Conservation (phyloP, 106 monocot genomes). For the Dendrobium catenatum region DNA sequence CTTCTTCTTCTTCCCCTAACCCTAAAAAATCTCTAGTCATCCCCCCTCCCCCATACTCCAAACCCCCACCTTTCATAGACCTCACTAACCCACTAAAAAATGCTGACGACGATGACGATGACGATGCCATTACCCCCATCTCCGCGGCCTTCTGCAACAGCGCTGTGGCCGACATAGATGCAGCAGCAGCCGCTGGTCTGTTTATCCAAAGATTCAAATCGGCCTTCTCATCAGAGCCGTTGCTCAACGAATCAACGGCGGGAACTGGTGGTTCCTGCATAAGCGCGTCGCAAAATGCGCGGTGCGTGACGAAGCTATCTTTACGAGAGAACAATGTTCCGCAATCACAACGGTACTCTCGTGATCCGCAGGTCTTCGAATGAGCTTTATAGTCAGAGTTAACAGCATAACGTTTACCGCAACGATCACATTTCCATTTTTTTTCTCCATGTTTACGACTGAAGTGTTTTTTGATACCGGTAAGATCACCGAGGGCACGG, state of each 20-base stretch:
- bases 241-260: neutral
- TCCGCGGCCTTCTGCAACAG: slow-evolving; percentile 50
- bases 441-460: slow-evolving; percentile 79
- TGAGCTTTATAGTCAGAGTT: slow-evolving; percentile 8
- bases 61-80: slow-evolving; percentile 1
- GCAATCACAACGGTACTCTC: slow-evolving; percentile 12
- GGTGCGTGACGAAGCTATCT: slow-evolving; percentile 82
- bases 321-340: slow-evolving; percentile 32
- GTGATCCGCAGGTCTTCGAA: slow-evolving; percentile 9
- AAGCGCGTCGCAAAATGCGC: slow-evolving; percentile 76
- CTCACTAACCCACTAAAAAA: slow-evolving; percentile 13
- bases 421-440: slow-evolving; percentile 71
- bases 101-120: neutral
- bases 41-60: neutral
- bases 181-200: slow-evolving; percentile 5
- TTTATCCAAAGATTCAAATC: neutral
- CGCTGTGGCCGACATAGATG: slow-evolving; percentile 41
- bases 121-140: slow-evolving; percentile 23
- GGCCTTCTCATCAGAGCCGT: slow-evolving; percentile 1
- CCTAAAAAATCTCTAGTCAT: slow-evolving; percentile 12
- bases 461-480: slow-evolving; percentile 82
- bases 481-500: slow-evolving; percentile 69
- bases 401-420: slow-evolving; percentile 8
- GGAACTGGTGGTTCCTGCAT: slow-evolving; percentile 36
- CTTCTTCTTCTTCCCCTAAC: neutral